These are phyloP conservation scores for Aristolochia fimbriata DNA, from an alignment of 164 flowering plant genomes.

Conservation along the genomic window DNA sequence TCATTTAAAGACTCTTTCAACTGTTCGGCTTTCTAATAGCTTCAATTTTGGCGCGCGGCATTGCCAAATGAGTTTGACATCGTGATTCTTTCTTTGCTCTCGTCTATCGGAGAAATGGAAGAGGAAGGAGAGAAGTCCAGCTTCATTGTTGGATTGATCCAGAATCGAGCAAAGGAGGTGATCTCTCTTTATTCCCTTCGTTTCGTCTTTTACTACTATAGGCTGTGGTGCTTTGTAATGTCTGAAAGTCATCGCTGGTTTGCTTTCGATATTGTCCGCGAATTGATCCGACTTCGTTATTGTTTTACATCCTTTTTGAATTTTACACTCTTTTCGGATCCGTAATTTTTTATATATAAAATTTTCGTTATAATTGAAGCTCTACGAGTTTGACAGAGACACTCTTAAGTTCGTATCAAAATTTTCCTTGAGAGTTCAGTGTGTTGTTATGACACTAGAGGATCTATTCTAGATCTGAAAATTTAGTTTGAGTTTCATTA, in stretches of 20 bases:
- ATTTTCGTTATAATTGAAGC: neutral
- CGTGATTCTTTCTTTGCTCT: too few relatives aligned
- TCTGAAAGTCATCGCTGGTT: neutral
- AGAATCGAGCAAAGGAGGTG: slow-evolving; percentile 94
- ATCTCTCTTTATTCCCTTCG: neutral
- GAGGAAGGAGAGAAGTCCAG: slow-evolving; percentile 76
- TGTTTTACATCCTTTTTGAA: neutral
- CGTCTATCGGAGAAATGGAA: slow-evolving; percentile 34
- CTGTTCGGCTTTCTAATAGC: too few relatives aligned
- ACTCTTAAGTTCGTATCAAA: too few relatives aligned
- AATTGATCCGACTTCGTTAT: neutral
- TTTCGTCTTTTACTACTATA: neutral
- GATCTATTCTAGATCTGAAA: too few relatives aligned
- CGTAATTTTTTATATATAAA: neutral
- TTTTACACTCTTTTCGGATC: neutral
- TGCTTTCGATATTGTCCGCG: slow-evolving; percentile 1
- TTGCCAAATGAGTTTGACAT: too few relatives aligned
- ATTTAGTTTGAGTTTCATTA: too few relatives aligned
- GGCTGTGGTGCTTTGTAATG: neutral
- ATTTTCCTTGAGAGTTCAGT: too few relatives aligned
- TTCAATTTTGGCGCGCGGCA: too few relatives aligned
- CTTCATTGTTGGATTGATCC: slow-evolving; percentile 70
- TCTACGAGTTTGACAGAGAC: neutral
- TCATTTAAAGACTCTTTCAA: too few relatives aligned
- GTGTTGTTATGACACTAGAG: too few relatives aligned